These are phyloP conservation scores for Colletotrichum endophyticum DNA, from an alignment of 2,329 filamentous ascomycete species.

Conservation along the genomic window DNA sequence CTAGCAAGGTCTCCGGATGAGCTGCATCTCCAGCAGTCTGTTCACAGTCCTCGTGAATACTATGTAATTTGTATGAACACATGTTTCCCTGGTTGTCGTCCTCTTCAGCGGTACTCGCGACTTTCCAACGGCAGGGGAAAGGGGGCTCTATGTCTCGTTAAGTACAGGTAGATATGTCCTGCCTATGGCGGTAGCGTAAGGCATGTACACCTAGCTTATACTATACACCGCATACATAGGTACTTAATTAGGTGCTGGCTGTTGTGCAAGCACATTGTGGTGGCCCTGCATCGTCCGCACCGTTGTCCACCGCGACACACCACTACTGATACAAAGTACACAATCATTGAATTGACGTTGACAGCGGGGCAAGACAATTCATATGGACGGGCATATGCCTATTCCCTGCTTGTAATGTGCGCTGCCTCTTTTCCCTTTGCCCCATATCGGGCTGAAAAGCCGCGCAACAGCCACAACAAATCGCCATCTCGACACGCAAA, in stretches of 20 bases:
- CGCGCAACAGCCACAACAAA: background rate
- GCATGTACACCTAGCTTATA: background rate
- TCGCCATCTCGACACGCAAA: background rate
- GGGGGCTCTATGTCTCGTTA: background rate
- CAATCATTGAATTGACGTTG: background rate
- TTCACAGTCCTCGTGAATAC: background rate
- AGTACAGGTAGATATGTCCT: background rate
- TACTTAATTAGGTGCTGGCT: background rate
- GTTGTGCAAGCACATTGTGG: background rate
- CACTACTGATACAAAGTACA: background rate
- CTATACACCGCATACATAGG: background rate
- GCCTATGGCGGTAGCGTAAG: background rate
- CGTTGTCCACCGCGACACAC: background rate
- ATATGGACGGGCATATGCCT: background rate
- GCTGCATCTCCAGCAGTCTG: background rate
- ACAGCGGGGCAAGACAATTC: background rate
- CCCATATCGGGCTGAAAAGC: background rate
- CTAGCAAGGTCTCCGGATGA: background rate
- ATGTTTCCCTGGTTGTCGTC: background rate
- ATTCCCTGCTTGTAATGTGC: background rate
- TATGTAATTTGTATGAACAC: background rate
- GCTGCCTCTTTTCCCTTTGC: background rate
- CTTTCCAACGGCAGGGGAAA: background rate
- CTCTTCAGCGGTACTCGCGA: background rate
- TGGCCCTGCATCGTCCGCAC: background rate